Conservation (phyloP, 345 rosid species). For the Gossypium rotundifolium region DNA sequence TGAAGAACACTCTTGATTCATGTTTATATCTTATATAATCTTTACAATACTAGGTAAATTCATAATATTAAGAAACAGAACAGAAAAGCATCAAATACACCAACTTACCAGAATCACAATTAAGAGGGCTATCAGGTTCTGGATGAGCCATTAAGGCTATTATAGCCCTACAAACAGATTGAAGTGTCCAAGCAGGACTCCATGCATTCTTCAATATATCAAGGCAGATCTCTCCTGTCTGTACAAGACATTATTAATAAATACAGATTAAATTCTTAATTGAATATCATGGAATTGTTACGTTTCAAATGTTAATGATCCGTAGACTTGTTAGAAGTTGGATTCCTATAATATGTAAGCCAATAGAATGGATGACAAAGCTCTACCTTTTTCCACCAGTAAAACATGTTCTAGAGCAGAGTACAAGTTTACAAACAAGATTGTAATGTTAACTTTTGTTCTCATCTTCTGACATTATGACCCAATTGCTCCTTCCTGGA, state of each 20-base stretch:
- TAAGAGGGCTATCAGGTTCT: constrained; percentile 91
- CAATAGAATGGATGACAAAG: background rate
- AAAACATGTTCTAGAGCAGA: background rate
- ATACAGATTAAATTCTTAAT: background rate
- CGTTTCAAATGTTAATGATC: background rate
- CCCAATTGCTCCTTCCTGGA: background rate
- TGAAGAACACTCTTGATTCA: background rate
- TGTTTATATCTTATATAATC: background rate
- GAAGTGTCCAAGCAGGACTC: constrained; percentile 99
- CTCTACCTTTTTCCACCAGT: background rate
- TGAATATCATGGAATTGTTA: background rate
- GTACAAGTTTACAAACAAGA: background rate
- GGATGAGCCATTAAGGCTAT: constrained; percentile 99
- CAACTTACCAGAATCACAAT: constrained; percentile 84
- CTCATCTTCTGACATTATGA: background rate
- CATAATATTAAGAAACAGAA: background rate
- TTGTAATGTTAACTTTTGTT: constrained; percentile 1
- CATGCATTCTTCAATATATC: constrained; percentile 98
- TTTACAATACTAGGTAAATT: background rate
- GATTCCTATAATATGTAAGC: background rate
- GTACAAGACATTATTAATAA: constrained; percentile 13
- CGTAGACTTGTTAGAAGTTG: background rate
- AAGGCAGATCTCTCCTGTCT: constrained; percentile 97
- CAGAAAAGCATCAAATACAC: constrained; percentile 6
- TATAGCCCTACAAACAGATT: constrained; percentile 96